Percentiles rank a stretch among this genome's conserved stretches.
phyloP scores from a whole-genome alignment of 2,329 filamentous ascomycete genomes.

The Cladosporium oxysporum region DNA sequence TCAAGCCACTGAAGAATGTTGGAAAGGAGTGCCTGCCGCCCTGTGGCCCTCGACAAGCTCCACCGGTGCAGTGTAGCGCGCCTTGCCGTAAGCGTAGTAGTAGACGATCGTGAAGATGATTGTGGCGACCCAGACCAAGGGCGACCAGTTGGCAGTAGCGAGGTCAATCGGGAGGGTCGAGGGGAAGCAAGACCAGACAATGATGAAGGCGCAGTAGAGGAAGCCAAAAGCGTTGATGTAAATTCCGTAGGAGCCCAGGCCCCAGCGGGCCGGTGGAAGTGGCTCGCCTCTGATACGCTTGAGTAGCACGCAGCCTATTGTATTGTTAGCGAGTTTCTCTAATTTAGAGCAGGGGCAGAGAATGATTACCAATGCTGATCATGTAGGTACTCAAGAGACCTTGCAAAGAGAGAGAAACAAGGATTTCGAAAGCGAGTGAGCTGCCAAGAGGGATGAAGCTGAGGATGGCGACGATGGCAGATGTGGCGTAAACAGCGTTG shows the following conservation, averaged over 20 bases:
- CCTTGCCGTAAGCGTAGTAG: constrained; percentile 33
- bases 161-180: constrained; percentile 31
- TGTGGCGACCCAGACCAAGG: constrained; percentile 34
- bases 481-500: constrained; percentile 37
- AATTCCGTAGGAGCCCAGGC: constrained; percentile 29
- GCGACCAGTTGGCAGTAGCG: constrained; percentile 34
- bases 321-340: neutral
- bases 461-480: constrained; percentile 34
- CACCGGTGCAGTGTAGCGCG: constrained; percentile 33
- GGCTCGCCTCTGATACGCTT: constrained; percentile 27
- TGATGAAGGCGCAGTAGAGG: constrained; percentile 33
- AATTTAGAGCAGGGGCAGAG: neutral
- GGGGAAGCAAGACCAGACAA: constrained; percentile 36
- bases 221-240: constrained; percentile 31
- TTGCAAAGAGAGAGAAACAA: constrained; percentile 38
- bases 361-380: constrained; percentile 32
- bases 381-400: constrained; percentile 40
- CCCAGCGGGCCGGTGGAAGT: constrained; percentile 29
- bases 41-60: constrained; percentile 33
- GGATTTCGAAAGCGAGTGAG: constrained; percentile 35
- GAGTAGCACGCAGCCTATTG: constrained; percentile 28
- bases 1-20: constrained; percentile 21
- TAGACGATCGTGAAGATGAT: constrained; percentile 31
- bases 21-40: constrained; percentile 28
- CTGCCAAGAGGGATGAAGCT: constrained; percentile 41